These are phyloP conservation scores for Volvariella volvacea DNA, from an alignment of 1,284 basidiomycete species.

Conservation along the genomic window DNA sequence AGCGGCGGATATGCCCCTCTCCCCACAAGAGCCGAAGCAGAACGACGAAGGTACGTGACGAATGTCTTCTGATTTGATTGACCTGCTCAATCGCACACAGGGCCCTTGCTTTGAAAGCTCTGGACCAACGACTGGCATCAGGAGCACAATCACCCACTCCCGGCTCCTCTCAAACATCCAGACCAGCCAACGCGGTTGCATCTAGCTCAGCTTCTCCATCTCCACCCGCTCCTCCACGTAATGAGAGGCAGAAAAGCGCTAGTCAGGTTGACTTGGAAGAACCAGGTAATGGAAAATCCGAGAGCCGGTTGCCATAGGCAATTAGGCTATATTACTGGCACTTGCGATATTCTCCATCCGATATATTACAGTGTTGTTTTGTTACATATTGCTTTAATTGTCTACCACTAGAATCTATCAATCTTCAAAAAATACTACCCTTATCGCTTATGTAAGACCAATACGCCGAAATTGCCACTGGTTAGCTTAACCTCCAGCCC, in stretches of 20 bases:
- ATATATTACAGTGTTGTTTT: not conserved
- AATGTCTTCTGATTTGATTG: not conserved
- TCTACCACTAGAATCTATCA: not conserved
- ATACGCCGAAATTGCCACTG: too few species aligned
- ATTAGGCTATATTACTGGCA: too few species aligned
- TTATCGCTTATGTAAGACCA: too few species aligned
- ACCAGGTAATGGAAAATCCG: constrained; percentile 14
- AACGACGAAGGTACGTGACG: constrained; percentile 68
- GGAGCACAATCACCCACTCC: constrained; percentile 30
- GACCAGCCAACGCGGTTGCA: constrained; percentile 18
- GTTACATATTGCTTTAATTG: not conserved
- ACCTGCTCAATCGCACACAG: constrained; percentile 28
- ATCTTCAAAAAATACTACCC: too few species aligned
- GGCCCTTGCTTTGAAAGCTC: constrained; percentile 90
- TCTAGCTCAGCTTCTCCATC: constrained; percentile 23
- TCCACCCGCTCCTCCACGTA: constrained; percentile 19
- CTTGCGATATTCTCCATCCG: too few species aligned
- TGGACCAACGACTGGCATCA: constrained; percentile 85
- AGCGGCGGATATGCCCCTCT: constrained; percentile 67
- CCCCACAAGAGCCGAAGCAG: constrained; percentile 83
- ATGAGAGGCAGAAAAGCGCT: constrained; percentile 29
- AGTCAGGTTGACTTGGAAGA: constrained; percentile 19
- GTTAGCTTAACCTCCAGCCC: too few species aligned
- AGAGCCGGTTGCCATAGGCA: constrained; percentile 17
- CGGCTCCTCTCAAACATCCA: constrained; percentile 26